Base-by-base conservation (phyloP, 2,329 filamentous ascomycete species). In the Trichoderma afroharzianum region DNA sequence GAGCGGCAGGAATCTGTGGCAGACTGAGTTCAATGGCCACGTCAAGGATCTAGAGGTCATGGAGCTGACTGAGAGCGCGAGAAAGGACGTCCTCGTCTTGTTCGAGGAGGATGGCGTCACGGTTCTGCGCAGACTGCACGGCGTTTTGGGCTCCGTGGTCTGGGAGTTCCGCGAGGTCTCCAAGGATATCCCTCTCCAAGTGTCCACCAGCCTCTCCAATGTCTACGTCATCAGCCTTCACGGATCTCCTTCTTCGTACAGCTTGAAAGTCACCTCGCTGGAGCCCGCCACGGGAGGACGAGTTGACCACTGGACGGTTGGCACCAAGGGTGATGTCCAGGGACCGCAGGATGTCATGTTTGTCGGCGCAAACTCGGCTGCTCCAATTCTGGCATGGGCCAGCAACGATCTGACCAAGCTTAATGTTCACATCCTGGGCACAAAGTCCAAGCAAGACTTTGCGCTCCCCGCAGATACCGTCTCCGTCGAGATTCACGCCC, bases 141-240 rank as follows among this genome's bases (percentile, higher is more conserved):
- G 92, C 0, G 85, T 86, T 36, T 89, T 90, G 57, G 95, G 96
- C 30, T 85, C 86, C 50, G 87, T 92, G 2, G 88, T 92, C 57
- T 98, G 96, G 95, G 92, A 94, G 78, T 91, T 90, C 78, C 88
- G 86, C 75, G 91, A 94, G 77, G 83, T 82, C 70, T 91, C 87
- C 79, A 89, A 89, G 73, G 92, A 95, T 77, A 78, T 88, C 33
- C 92, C 93, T 4, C 89, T 95, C 73, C 93, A 96, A 81, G 85
- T 91, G 87, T 84, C 93, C 86, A 83, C 90, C 84, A 83, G 95
- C 85, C 79, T 88, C 80, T 77, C 91, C 84, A 82, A 89, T 86
- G 85, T 96, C 72, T 96, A 93, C 80, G 90, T 95, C 74, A 87
- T 97, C 75, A 90, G 92, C 64, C 84, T 97, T 43, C 92, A 95